Conservation (phyloP, 2,329 filamentous ascomycete species). For the Metarhizium brunneum region DNA sequence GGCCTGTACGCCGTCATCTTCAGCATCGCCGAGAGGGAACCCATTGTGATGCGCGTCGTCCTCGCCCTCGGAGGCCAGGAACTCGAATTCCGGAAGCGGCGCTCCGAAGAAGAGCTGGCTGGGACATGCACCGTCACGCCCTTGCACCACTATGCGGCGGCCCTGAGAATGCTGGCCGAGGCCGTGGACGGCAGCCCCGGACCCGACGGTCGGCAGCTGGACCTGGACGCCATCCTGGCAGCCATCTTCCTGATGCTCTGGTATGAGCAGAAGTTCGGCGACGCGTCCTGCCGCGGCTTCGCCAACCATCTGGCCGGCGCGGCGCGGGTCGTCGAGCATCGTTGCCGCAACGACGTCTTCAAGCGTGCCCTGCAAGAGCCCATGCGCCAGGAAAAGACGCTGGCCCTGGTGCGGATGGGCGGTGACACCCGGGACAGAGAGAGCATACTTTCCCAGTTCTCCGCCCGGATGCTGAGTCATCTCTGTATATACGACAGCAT, state of each 20-base stretch:
- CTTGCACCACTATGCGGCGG: slow-evolving; percentile 20
- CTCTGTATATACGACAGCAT: slow-evolving; percentile 20
- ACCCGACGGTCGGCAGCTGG: slow-evolving; percentile 11
- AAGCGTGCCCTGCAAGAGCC: slow-evolving; percentile 2
- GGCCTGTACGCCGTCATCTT: slow-evolving; percentile 26
- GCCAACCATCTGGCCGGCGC: slow-evolving; percentile 23
- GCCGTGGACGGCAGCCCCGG: slow-evolving; percentile 11
- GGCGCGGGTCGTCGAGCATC: slow-evolving; percentile 19
- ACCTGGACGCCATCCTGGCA: slow-evolving; percentile 18
- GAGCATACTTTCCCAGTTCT: slow-evolving; percentile 18
- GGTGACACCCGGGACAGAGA: neutral
- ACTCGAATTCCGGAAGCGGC: slow-evolving; percentile 16
- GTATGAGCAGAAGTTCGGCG: slow-evolving; percentile 29
- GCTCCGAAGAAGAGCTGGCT: slow-evolving; percentile 6
- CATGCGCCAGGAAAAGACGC: slow-evolving; percentile 2
- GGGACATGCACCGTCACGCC: slow-evolving; percentile 8
- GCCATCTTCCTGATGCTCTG: slow-evolving; percentile 26
- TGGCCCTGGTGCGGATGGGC: slow-evolving; percentile 4
- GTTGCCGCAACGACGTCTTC: slow-evolving; percentile 10
- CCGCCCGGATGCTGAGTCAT: slow-evolving; percentile 24
- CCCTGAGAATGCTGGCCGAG: slow-evolving; percentile 22
- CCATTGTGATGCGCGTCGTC: slow-evolving; percentile 27
- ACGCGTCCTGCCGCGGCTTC: slow-evolving; percentile 19
- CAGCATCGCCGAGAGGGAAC: slow-evolving; percentile 19
- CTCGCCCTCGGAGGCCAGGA: slow-evolving; percentile 22